These are phyloP conservation scores for Edaphochlamys debaryana DNA, from an alignment of 139 green algal species.

Conservation along the genomic window DNA sequence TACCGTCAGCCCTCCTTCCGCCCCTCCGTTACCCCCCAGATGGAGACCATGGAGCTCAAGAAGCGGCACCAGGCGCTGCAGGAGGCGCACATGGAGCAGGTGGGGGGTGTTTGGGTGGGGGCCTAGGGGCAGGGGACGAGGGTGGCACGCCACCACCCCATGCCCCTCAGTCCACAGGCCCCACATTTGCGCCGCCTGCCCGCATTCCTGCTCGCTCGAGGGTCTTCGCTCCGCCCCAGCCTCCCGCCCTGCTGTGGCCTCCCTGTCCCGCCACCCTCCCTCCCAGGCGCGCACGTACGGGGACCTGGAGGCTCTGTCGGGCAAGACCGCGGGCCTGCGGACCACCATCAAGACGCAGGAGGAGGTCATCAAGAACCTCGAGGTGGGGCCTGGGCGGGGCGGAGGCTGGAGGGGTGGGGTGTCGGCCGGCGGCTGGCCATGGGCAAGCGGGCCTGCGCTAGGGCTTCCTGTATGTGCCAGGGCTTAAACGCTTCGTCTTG, in stretches of 20 bases:
- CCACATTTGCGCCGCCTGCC: too few relatives aligned
- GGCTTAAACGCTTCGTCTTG: too few relatives aligned
- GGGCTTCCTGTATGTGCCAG: too few relatives aligned
- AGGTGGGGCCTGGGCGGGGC: slow-evolving; percentile 17
- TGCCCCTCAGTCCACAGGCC: too few relatives aligned
- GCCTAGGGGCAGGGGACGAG: not conserved
- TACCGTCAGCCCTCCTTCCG: too few relatives aligned
- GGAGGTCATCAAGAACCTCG: slow-evolving; percentile 62
- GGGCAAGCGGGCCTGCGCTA: too few relatives aligned
- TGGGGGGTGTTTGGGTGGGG: not conserved
- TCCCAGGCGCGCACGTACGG: slow-evolving; percentile 5
- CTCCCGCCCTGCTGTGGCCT: not conserved
- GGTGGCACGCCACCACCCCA: too few relatives aligned
- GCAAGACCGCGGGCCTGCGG: not conserved
- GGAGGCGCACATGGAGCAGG: slow-evolving; percentile 68
- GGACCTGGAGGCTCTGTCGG: slow-evolving; percentile 1
- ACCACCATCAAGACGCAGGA: slow-evolving; percentile 53
- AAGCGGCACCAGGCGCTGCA: slow-evolving; percentile 66
- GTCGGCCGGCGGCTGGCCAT: too few relatives aligned
- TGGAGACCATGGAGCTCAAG: slow-evolving; percentile 66
- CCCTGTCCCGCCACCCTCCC: not conserved
- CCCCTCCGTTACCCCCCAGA: slow-evolving; percentile 12
- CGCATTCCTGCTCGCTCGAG: too few relatives aligned
- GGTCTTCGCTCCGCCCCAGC: too few relatives aligned
- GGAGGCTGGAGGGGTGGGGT: too few relatives aligned